These are phyloP conservation scores for Coemansia furcata DNA, from an alignment of 192 early-diverging fungal genomes.

Conservation along the genomic window DNA sequence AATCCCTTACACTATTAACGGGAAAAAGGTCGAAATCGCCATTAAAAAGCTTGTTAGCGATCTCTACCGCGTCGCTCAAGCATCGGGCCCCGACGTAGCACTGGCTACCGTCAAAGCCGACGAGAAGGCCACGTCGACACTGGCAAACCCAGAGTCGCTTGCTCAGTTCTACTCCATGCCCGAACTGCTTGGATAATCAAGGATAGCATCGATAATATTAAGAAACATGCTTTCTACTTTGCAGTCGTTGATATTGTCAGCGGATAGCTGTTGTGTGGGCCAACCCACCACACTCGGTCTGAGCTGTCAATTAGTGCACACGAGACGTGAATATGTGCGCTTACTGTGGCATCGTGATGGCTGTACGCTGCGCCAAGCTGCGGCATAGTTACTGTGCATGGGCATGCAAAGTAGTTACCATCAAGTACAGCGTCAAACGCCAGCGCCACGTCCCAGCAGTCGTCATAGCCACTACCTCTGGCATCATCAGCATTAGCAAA, in stretches of 20 bases:
- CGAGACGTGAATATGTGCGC: slow-evolving; percentile 23
- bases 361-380: slow-evolving; percentile 21
- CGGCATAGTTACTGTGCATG: slow-evolving; percentile 35
- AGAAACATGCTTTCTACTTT: slow-evolving; percentile 20
- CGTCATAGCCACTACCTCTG: background rate
- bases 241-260: slow-evolving; percentile 41
- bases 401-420: slow-evolving; percentile 41
- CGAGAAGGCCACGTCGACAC: slow-evolving; percentile 74
- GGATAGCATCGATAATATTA: slow-evolving; percentile 38
- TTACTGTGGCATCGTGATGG: slow-evolving; percentile 26
- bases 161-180: slow-evolving; percentile 79
- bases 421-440: slow-evolving; percentile 33
- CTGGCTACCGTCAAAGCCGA: slow-evolving; percentile 60
- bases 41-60: slow-evolving; percentile 72
- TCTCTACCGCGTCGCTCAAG: slow-evolving; percentile 43
- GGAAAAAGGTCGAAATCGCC: slow-evolving; percentile 97
- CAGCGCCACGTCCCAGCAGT: slow-evolving; percentile 21
- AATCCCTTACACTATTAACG: slow-evolving; percentile 94
- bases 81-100: slow-evolving; percentile 53
- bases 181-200: slow-evolving; percentile 32
- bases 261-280: slow-evolving; percentile 44
- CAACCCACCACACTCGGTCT: slow-evolving; percentile 25
- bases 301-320: slow-evolving; percentile 34
- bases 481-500: background rate
- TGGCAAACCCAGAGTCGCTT: slow-evolving; percentile 89